Evolutionary conservation across 2,329 filamentous ascomycete species (phyloP).

Genomic region (Ceratocystis alfenasii): DNA sequence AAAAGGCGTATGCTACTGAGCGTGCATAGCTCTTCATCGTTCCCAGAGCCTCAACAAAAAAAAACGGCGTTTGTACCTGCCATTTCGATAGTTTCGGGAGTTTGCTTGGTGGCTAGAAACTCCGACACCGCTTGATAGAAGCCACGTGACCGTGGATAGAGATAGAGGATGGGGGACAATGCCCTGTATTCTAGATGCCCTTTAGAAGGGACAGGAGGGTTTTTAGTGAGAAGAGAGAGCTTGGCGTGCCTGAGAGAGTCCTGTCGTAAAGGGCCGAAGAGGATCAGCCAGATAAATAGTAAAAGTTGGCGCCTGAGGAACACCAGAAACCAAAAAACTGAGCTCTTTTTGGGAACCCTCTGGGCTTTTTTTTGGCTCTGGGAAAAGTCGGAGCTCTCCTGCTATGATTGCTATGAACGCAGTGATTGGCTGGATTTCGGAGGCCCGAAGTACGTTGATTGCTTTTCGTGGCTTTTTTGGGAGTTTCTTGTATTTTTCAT

Average conservation of each 20-base stretch:
- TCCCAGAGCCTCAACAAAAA: too few species aligned
- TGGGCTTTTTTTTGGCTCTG: conserved; percentile 1
- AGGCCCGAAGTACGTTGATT: too few species aligned
- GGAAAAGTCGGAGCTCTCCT: conserved; percentile 2
- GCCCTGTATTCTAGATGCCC: not conserved
- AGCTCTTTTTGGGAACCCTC: not conserved
- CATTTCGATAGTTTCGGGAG: not conserved
- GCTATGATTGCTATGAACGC: not conserved
- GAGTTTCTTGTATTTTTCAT: not conserved
- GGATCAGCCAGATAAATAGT: too few species aligned
- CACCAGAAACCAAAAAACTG: not conserved
- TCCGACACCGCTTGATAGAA: conserved; percentile 18
- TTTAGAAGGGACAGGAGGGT: not conserved
- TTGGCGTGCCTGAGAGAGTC: too few species aligned
- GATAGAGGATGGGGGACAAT: not conserved
- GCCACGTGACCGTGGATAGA: conserved; percentile 13
- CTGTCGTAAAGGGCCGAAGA: too few species aligned
- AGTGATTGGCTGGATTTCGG: not conserved
- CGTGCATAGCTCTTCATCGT: too few species aligned
- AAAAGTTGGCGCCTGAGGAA: too few species aligned
- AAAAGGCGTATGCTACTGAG: too few species aligned
- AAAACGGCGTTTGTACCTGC: conserved; percentile 16
- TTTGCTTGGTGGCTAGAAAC: not conserved
- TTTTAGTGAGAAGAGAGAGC: too few species aligned
- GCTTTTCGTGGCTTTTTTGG: not conserved